These are phyloP conservation scores for Phialophora expanda DNA, from an alignment of 2,329 filamentous ascomycete species.

Conservation along the genomic window DNA sequence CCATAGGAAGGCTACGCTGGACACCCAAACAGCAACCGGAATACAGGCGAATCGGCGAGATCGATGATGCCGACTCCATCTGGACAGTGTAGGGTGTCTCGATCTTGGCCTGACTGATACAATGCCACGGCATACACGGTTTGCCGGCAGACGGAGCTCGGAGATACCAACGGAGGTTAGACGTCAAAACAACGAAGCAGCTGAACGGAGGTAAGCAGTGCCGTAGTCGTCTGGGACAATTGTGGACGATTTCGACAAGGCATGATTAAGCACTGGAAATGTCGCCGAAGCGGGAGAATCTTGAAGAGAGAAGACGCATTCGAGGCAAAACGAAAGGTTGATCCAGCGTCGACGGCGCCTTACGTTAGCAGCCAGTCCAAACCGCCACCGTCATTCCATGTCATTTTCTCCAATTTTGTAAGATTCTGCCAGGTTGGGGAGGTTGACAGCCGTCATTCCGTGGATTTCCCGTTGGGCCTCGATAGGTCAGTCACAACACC, in stretches of 20 bases:
- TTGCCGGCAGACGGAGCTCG: neutral
- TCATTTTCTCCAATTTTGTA: neutral
- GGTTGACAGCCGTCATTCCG: neutral
- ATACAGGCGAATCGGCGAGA: neutral
- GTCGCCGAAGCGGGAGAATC: neutral
- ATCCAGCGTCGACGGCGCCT: neutral
- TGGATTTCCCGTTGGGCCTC: neutral
- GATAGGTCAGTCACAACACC: neutral
- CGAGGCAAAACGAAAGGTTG: neutral
- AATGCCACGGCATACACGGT: neutral
- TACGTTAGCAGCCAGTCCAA: neutral
- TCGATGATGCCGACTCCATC: neutral
- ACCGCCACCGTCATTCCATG: neutral
- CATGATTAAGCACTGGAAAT: neutral
- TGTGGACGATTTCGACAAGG: neutral
- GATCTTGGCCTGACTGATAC: neutral
- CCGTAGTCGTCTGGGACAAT: neutral
- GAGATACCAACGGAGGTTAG: neutral
- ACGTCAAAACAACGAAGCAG: neutral
- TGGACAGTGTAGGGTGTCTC: neutral
- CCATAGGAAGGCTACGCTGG: neutral
- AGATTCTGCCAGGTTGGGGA: neutral
- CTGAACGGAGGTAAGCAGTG: neutral
- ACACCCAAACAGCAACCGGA: neutral
- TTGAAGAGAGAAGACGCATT: neutral